phyloP scores from a whole-genome alignment of 768 basidiomycete genomes.

The Xanthoconium purpureum region DNA sequence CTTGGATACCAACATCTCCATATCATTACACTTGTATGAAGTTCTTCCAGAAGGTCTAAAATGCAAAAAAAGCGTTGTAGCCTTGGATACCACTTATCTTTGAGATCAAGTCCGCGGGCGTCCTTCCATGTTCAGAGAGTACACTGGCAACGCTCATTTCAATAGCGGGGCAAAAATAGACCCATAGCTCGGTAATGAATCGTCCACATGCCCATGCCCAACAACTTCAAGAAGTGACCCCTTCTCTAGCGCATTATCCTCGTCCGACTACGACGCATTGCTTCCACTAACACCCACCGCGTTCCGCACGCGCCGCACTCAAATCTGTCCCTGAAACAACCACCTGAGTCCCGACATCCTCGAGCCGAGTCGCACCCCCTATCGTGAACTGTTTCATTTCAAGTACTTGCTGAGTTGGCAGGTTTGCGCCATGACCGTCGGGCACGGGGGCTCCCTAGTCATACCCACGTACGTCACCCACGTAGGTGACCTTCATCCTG shows the following conservation, averaged over 20 bases:
- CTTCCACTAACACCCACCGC: constrained; percentile 35
- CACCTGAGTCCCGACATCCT: constrained; percentile 31
- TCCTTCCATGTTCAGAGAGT: too few species aligned
- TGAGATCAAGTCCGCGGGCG: too few species aligned
- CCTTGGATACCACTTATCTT: not conserved
- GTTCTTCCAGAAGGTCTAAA: too few species aligned
- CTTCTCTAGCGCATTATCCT: not conserved
- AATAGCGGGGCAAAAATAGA: not conserved
- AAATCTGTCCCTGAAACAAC: constrained; percentile 31
- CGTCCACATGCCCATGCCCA: not conserved
- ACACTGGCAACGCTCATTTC: too few species aligned
- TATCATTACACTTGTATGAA: not conserved
- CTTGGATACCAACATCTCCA: constrained; percentile 9
- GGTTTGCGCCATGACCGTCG: too few species aligned
- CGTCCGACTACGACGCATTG: constrained; percentile 8
- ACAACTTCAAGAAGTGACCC: not conserved
- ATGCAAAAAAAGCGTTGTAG: not conserved
- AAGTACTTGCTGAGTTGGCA: too few species aligned
- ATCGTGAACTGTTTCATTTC: too few species aligned
- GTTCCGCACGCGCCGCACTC: constrained; percentile 30
- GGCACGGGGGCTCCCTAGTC: too few species aligned
- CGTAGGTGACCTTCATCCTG: too few species aligned
- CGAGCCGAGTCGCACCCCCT: constrained; percentile 31
- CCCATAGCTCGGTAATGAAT: constrained; percentile 3
- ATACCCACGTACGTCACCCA: too few species aligned